Percentiles rank a stretch among this genome's conserved stretches.
Evolutionary conservation across 169 alveolate genomes (phyloP).

Genomic region (Fabrea salina): DNA sequence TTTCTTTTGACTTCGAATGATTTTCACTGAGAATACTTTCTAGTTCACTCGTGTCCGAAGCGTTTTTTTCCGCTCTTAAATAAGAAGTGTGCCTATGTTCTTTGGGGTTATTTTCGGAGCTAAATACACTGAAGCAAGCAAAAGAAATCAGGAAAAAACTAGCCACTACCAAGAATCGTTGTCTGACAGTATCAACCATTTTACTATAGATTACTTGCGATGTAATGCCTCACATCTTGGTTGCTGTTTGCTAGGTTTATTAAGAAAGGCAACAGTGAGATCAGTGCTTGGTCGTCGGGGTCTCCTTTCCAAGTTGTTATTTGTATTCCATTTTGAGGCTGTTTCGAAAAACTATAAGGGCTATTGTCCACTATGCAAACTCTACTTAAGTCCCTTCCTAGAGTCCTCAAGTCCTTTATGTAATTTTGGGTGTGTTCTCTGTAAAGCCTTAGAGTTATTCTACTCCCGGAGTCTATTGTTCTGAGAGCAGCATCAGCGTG

Average conservation of each 20-base stretch:
- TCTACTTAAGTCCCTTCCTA: slow-evolving; percentile 78
- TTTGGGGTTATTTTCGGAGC: too few species aligned
- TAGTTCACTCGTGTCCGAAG: too few species aligned
- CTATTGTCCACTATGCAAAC: slow-evolving; percentile 83
- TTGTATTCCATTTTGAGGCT: slow-evolving; percentile 84
- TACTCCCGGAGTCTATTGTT: background rate
- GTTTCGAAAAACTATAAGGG: slow-evolving; percentile 73
- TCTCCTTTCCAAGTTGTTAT: slow-evolving; percentile 86
- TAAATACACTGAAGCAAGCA: too few species aligned
- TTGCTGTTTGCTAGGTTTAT: background rate
- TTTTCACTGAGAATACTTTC: too few species aligned
- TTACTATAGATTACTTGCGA: too few species aligned
- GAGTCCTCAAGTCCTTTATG: slow-evolving; percentile 74
- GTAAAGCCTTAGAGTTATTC: background rate
- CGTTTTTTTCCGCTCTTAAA: too few species aligned
- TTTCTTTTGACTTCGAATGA: too few species aligned
- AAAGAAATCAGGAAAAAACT: too few species aligned
- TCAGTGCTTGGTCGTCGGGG: slow-evolving; percentile 46
- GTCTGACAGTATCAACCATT: too few species aligned
- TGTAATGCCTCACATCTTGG: background rate
- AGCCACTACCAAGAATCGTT: too few species aligned
- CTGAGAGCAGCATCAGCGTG: background rate
- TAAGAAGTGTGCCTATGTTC: too few species aligned
- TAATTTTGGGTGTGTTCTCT: background rate
- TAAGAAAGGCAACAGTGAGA: background rate